Evolutionary conservation across 2,329 filamentous ascomycete species (phyloP).

Genomic region (Botrytis galanthina): DNA sequence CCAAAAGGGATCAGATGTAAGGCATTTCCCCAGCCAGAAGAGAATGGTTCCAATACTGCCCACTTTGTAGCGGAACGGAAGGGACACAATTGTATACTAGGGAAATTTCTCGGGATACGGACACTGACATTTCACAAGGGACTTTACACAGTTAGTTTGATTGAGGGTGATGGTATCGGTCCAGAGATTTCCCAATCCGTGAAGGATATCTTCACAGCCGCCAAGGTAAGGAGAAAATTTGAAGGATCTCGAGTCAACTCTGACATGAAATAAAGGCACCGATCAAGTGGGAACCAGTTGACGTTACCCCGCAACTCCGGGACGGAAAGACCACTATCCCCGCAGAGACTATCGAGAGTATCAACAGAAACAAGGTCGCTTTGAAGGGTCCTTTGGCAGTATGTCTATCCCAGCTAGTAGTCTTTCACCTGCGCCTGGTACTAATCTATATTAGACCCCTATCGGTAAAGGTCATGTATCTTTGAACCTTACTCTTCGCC

Average conservation of each 20-base stretch:
- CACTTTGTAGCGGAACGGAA: conserved; percentile 1
- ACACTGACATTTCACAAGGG: conserved; percentile 56
- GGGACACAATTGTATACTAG: conserved; percentile 32
- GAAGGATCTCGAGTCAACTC: conserved; percentile 25
- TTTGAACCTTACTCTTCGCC: conserved; percentile 95
- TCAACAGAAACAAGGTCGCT: conserved; percentile 93
- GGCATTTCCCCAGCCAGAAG: conserved; percentile 40
- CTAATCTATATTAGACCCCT: conserved; percentile 62
- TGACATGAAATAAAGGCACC: conserved; percentile 59
- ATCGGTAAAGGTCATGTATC: conserved; percentile 99
- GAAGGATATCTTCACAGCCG: conserved; percentile 97
- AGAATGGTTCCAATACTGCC: conserved; percentile 16
- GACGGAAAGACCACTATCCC: conserved; percentile 96
- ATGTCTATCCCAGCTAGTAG: conserved; percentile 41
- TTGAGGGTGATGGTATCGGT: conserved; percentile 98
- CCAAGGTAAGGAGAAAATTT: conserved; percentile 63
- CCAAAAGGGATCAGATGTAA: conserved; percentile 81
- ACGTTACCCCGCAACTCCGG: conserved; percentile 90
- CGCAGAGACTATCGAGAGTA: conserved; percentile 86
- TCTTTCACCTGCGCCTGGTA: conserved; percentile 19
- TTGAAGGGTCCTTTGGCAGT: conserved; percentile 97
- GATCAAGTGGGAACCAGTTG: conserved; percentile 94
- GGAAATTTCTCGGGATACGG: not conserved
- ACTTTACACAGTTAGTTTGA: conserved; percentile 93
- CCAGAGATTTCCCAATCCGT: conserved; percentile 97